Base-by-base conservation (phyloP, 352 stramenopile species). In the Phytophthora quininea region DNA sequence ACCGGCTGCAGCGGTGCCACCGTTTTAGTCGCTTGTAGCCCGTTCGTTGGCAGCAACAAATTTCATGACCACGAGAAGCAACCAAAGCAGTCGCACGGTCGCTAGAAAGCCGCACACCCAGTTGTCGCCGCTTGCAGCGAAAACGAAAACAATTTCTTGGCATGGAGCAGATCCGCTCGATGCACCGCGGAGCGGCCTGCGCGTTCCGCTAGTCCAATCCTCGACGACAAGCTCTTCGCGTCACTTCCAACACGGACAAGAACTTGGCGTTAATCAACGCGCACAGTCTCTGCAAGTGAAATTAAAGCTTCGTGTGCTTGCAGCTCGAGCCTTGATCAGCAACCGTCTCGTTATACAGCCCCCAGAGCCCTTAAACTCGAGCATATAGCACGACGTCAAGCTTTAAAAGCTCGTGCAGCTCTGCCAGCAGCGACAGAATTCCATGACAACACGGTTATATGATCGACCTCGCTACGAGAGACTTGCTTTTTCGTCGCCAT, bases 261-360 rank as follows among this genome's bases (percentile, higher is more conserved):
- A 40, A 54, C 53, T 32, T 30, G 54, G 54, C 62, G 48, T 69
- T 69, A 69, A 69, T 69, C 62, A 69, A 56, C 12, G 7, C 48
- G 54, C 54, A 58, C 46, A 38, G 53, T 33, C 46, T 15, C 29
- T 42, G 48, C 54, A 38, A 62, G 35, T 6, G 40, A 47, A 24
- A 47, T 47, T 57, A 54, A 48, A 59, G 58, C 19, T 47, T 54
- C 62, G 62, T 58, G 62, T 40, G 35, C 35, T 47, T 47, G 40
- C 19, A 47, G 6, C 40, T n/a, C 6, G 6, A n/a, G 19, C 10
- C 12, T 47, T 47, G 40, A 14, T 24, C 40, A 6, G 9, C 40
- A 6, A 24, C 40, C 40, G 15, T 8, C 19, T 14, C 40, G 19
- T 24, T 9, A 47, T 24, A 47, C 10, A 4, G 40, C 40, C 15